These are phyloP conservation scores for Plectosphaerella cucumerina DNA, from an alignment of 2,329 filamentous ascomycete genomes.

Conservation along the genomic window DNA sequence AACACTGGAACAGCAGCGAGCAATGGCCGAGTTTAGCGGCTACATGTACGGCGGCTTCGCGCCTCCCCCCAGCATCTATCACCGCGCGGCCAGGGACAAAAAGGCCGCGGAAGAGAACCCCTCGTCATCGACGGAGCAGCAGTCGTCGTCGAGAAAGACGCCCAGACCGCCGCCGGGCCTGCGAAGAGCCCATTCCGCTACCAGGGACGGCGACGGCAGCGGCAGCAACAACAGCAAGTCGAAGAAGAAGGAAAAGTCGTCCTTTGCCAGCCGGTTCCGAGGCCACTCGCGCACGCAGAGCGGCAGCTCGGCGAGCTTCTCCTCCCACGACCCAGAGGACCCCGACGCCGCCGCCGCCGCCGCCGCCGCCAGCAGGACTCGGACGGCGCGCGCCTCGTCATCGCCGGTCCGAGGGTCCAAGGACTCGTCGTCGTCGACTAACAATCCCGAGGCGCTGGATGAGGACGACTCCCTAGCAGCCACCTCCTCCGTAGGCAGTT, in stretches of 20 bases:
- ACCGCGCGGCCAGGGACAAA: background rate
- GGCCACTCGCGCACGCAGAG: constrained; percentile 24
- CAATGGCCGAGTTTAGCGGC: constrained; percentile 6
- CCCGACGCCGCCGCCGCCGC: constrained; percentile 5
- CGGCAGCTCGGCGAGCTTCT: constrained; percentile 19
- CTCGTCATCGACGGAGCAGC: background rate
- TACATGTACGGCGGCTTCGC: constrained; percentile 14
- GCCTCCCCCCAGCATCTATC: constrained; percentile 11
- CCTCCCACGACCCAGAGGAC: constrained; percentile 16
- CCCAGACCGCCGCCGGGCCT: background rate
- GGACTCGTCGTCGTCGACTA: background rate
- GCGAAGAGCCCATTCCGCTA: background rate
- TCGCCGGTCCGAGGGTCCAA: background rate
- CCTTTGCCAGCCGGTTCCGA: constrained; percentile 11
- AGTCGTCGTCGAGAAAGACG: background rate
- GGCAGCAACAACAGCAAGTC: background rate
- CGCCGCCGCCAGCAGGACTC: no score
- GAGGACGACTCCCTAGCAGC: no score
- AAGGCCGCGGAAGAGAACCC: background rate
- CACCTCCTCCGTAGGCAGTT: no score
- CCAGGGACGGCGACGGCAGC: background rate
- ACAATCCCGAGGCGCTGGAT: background rate
- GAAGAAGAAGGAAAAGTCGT: background rate
- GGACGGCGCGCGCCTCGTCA: background rate
- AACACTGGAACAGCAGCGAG: background rate